These are phyloP conservation scores for Backusella morwellensis DNA, from an alignment of 192 early-diverging fungal species.

Conservation along the genomic window DNA sequence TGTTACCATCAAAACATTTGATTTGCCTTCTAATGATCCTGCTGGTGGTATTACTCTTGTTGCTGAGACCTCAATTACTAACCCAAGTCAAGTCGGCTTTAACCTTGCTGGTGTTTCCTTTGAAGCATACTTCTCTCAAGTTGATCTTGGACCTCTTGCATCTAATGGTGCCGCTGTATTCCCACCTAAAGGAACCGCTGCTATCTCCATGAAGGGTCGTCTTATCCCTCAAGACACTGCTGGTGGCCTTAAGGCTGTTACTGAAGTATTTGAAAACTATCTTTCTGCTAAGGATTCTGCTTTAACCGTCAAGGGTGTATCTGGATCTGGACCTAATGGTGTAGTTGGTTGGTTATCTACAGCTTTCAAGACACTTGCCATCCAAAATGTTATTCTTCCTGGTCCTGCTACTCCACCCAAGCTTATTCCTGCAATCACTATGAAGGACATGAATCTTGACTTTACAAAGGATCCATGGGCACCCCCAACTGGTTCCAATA, in stretches of 20 bases:
- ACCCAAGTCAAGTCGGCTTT: constrained; percentile 55
- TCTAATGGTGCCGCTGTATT: constrained; percentile 51
- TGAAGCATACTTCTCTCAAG: constrained; percentile 39
- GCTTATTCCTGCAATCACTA: constrained; percentile 37
- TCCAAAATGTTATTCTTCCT: constrained; percentile 34
- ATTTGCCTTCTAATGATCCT: constrained; percentile 53
- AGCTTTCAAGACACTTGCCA: constrained; percentile 45
- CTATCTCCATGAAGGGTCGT: constrained; percentile 46
- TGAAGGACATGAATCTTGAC: constrained; percentile 47
- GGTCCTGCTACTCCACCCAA: constrained; percentile 27
- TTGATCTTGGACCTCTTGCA: constrained; percentile 48
- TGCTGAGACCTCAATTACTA: constrained; percentile 62
- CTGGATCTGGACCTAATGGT: constrained; percentile 32
- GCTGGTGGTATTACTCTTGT: constrained; percentile 61
- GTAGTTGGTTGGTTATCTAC: constrained; percentile 34
- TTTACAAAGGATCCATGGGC: constrained; percentile 46
- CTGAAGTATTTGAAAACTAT: constrained; percentile 49
- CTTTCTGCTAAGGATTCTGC: constrained; percentile 34
- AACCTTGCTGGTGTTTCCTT: constrained; percentile 46
- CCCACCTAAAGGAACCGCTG: constrained; percentile 26
- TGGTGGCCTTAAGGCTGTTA: constrained; percentile 44
- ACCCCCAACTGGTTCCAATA: constrained; percentile 42
- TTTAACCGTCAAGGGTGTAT: constrained; percentile 29
- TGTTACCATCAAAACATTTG: constrained; percentile 42
- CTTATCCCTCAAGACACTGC: constrained; percentile 46